Percentiles rank a stretch among this genome's conserved stretches.
Conservation (phyloP, 2,329 filamentous ascomycete genomes). For the Capronia epimyces region DNA sequence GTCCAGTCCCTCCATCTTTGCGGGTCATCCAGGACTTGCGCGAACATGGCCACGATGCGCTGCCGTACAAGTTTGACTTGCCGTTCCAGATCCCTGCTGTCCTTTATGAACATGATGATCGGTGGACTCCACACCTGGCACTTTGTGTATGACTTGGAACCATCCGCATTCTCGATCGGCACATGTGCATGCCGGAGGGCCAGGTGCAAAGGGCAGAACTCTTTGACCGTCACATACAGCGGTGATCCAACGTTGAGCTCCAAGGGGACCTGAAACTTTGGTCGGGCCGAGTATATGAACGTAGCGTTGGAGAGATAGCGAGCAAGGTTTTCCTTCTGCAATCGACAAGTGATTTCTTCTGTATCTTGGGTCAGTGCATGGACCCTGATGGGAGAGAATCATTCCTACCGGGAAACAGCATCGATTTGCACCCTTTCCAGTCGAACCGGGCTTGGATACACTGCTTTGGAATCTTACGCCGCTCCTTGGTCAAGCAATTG, state of each 20-base stretch:
- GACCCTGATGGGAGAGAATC: background rate
- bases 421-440: conserved; percentile 10
- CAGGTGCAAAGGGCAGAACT: conserved; percentile 11
- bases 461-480: conserved; percentile 20
- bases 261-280: conserved; percentile 11
- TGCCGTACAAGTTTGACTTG: conserved; percentile 4
- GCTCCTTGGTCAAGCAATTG: conserved; percentile 17
- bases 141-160: conserved; percentile 7
- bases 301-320: conserved; percentile 8
- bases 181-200: conserved; percentile 10
- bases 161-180: conserved; percentile 1
- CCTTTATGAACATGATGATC: conserved; percentile 18
- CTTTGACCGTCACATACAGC: conserved; percentile 12
- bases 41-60: conserved; percentile 13
- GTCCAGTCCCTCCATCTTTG: conserved; percentile 14
- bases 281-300: conserved; percentile 5
- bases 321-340: conserved; percentile 6
- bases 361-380: conserved; percentile 1
- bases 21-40: conserved; percentile 10
- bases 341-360: conserved; percentile 18
- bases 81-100: conserved; percentile 1
- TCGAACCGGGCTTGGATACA: conserved; percentile 16
- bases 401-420: conserved; percentile 17
- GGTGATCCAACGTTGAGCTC: conserved; percentile 13
- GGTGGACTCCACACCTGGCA: conserved; percentile 20